phyloP scores from a whole-genome alignment of 1,284 basidiomycete species.

The Vanrija sp. region DNA sequence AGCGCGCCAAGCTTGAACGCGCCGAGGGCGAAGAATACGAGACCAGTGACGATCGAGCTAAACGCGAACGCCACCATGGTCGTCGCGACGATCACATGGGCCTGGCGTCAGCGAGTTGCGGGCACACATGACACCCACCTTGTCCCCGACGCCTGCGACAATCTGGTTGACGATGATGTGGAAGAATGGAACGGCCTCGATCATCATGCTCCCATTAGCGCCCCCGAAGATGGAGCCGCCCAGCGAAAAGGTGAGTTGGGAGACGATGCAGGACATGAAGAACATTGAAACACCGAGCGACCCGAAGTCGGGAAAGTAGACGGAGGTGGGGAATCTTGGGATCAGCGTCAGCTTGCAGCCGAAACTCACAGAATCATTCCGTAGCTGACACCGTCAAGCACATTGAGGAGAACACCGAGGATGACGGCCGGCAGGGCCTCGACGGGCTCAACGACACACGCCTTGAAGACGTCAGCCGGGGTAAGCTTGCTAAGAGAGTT shows the following conservation, averaged over 20 bases:
- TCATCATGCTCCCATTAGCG: conserved; percentile 98
- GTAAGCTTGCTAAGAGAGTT: conserved; percentile 35
- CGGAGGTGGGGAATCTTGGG: conserved; percentile 73
- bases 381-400: conserved; percentile 80
- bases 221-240: conserved; percentile 82
- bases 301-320: conserved; percentile 76
- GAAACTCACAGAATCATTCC: conserved; percentile 63
- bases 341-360: conserved; percentile 41
- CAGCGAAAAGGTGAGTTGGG: conserved; percentile 79
- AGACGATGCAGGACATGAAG: conserved; percentile 76
- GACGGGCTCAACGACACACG: conserved; percentile 51
- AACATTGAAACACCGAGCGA: conserved; percentile 93
- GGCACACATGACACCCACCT: conserved; percentile 38
- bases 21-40: conserved; percentile 85
- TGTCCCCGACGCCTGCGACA: conserved; percentile 65
- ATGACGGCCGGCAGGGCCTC: conserved; percentile 73
- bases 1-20: conserved; percentile 75
- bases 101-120: conserved; percentile 25
- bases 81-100: conserved; percentile 74
- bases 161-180: conserved; percentile 84
- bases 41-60: conserved; percentile 85
- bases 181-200: conserved; percentile 96
- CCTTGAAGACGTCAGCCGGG: conserved; percentile 29
- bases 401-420: conserved; percentile 80
- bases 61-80: conserved; percentile 87